A percentile compares a stretch with the other conserved stretches of the same genome.
Conservation (phyloP, 1,284 basidiomycete genomes). For the Pascua guehoae region DNA sequence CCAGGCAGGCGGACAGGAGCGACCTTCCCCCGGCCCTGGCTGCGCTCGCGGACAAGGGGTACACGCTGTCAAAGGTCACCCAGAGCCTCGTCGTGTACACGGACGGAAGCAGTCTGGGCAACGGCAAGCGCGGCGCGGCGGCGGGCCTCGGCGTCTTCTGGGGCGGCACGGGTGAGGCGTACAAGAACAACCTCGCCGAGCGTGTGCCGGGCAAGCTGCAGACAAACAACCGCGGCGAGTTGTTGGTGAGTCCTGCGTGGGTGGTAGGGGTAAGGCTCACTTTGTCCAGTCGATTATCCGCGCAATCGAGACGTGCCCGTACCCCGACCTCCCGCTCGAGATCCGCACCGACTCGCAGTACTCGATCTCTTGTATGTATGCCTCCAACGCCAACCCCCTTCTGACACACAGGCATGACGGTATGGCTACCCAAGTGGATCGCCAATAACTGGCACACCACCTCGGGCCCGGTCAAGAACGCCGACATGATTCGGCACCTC, state of each 20-base stretch:
- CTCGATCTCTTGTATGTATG: constrained; percentile 42
- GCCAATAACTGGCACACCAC: constrained; percentile 32
- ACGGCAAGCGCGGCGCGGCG: constrained; percentile 37
- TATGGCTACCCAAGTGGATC: constrained; percentile 47
- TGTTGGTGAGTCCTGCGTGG: constrained; percentile 34
- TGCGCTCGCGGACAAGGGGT: constrained; percentile 28
- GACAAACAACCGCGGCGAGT: constrained; percentile 51
- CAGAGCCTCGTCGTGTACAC: constrained; percentile 43
- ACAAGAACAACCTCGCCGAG: constrained; percentile 38
- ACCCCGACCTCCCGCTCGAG: constrained; percentile 45
- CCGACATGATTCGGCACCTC: constrained; percentile 48
- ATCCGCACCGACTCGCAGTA: constrained; percentile 50
- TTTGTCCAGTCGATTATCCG: constrained; percentile 44
- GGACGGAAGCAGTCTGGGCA: constrained; percentile 43
- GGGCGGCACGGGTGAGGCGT: constrained; percentile 34
- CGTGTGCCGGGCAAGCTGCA: constrained; percentile 44
- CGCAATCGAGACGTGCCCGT: constrained; percentile 46
- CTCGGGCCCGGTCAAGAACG: constrained; percentile 38
- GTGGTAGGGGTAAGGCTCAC: no score
- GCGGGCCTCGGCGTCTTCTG: constrained; percentile 49
- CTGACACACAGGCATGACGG: constrained; percentile 39
- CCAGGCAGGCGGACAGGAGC: constrained; percentile 3
- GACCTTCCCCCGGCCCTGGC: constrained; percentile 16
- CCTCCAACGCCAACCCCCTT: background rate
- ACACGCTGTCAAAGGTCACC: constrained; percentile 18